These are phyloP conservation scores for Alternaria consortialis DNA, from an alignment of 2,329 filamentous ascomycete species.

Conservation along the genomic window DNA sequence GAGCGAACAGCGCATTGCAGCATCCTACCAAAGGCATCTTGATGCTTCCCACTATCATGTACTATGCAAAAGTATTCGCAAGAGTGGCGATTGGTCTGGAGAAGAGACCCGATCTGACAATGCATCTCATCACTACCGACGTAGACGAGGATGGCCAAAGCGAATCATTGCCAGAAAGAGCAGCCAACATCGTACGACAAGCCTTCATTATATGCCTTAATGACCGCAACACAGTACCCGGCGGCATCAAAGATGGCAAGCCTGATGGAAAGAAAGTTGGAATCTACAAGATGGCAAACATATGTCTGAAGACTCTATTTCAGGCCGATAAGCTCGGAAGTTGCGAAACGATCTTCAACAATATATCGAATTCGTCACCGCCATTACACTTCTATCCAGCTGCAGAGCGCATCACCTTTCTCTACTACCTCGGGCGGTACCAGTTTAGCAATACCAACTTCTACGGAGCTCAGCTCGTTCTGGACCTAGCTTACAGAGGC, in stretches of 20 bases:
- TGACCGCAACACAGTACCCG: slow-evolving; percentile 74
- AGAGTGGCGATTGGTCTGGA: slow-evolving; percentile 86
- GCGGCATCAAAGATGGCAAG: slow-evolving; percentile 64
- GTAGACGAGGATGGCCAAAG: slow-evolving; percentile 71
- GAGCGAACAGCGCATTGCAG: slow-evolving; percentile 82
- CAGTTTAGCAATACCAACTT: slow-evolving; percentile 87
- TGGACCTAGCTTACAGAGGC: slow-evolving; percentile 83
- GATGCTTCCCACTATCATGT: slow-evolving; percentile 83
- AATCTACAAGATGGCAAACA: slow-evolving; percentile 91
- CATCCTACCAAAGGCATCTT: slow-evolving; percentile 82
- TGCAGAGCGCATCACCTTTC: slow-evolving; percentile 86
- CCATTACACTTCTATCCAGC: slow-evolving; percentile 84
- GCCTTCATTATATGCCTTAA: slow-evolving; percentile 91
- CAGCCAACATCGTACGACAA: slow-evolving; percentile 87
- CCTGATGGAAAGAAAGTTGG: slow-evolving; percentile 87
- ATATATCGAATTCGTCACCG: slow-evolving; percentile 84
- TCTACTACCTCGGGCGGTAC: slow-evolving; percentile 94
- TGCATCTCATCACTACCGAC: slow-evolving; percentile 63
- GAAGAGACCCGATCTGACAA: slow-evolving; percentile 78
- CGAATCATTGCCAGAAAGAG: slow-evolving; percentile 83
- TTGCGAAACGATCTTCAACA: slow-evolving; percentile 87
- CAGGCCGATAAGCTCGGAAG: slow-evolving; percentile 85
- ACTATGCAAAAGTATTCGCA: slow-evolving; percentile 80
- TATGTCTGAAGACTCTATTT: slow-evolving; percentile 87
- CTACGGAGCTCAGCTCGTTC: slow-evolving; percentile 74